Conservation (phyloP, 805 yeast species). For the Pichia rugopelliculosa region DNA sequence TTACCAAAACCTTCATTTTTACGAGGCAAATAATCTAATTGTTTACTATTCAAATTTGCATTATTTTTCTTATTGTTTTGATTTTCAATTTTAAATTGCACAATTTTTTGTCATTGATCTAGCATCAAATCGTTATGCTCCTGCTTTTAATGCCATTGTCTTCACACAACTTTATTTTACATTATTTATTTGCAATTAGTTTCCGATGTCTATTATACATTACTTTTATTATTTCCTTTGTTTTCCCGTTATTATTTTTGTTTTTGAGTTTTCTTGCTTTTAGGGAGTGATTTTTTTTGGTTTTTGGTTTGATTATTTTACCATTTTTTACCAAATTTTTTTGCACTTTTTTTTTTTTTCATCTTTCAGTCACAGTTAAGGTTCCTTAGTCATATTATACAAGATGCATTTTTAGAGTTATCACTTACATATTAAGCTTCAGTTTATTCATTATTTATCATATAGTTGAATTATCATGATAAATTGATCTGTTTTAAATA, state of each 20-base stretch:
- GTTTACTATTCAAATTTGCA: background rate
- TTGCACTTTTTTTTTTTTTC: background rate
- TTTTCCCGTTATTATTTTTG: background rate
- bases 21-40: background rate
- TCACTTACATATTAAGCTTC: background rate
- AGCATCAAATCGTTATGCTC: background rate
- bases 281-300: background rate
- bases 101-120: background rate
- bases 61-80: background rate
- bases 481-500: background rate
- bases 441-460: background rate
- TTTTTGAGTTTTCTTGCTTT: background rate
- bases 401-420: background rate
- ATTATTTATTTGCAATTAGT: background rate
- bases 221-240: background rate
- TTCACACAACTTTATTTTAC: background rate
- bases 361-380: background rate
- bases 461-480: background rate
- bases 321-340: background rate
- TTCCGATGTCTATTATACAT: background rate
- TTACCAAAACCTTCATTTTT: conserved; percentile 49
- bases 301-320: background rate
- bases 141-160: background rate
- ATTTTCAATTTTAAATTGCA: background rate
- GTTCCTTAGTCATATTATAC: background rate